Conservation (phyloP, 1,284 basidiomycete species). For the Puccinia horiana region DNA sequence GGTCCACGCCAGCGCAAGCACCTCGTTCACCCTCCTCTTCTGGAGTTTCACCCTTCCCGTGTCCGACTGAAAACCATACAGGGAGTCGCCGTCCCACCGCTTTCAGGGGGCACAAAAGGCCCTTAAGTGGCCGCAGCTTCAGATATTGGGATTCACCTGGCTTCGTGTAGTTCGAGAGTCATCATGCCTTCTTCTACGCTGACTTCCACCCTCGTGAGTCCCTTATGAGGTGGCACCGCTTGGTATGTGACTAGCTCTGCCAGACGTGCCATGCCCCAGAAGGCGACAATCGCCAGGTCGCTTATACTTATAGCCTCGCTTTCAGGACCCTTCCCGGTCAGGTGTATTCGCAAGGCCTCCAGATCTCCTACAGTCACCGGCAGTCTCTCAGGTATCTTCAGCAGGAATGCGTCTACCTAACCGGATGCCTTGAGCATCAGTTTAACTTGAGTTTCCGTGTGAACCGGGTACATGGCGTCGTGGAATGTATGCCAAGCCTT, state of each 20-base stretch:
- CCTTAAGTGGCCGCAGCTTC: not conserved
- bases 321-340: not conserved
- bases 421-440: not conserved
- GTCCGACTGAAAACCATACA: not conserved
- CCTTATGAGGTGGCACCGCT: too few relatives aligned
- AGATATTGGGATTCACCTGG: not conserved
- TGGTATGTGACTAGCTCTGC: not conserved
- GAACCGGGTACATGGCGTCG: not conserved
- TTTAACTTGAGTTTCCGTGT: not conserved
- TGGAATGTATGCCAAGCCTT: conserved; percentile 17
- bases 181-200: not conserved
- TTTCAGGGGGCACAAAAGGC: not conserved
- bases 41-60: not conserved
- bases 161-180: not conserved
- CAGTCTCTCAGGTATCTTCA: too few relatives aligned
- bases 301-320: not conserved
- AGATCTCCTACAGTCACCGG: too few relatives aligned
- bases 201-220: too few relatives aligned
- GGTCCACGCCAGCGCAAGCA: too few relatives aligned
- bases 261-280: not conserved
- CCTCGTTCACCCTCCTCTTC: not conserved
- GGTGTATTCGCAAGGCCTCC: not conserved
- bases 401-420: not conserved
- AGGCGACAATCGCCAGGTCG: too few relatives aligned
- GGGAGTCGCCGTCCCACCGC: not conserved